Percentiles rank a stretch among this genome's conserved stretches.
These are phyloP conservation scores for Pseudogymnoascus sp. DNA, from an alignment of 2,329 filamentous ascomycete species.

Conservation along the genomic window DNA sequence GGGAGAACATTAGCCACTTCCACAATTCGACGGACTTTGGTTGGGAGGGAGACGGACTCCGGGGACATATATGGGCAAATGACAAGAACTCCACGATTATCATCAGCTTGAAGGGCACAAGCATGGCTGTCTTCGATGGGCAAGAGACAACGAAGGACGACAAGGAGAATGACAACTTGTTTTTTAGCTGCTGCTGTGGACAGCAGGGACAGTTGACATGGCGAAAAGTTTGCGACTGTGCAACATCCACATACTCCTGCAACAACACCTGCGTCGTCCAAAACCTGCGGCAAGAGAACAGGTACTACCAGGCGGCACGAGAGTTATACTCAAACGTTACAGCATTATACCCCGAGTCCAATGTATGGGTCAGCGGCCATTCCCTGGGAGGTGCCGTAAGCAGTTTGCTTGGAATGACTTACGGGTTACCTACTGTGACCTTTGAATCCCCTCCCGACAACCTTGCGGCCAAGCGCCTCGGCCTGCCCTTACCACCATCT, in stretches of 20 bases:
- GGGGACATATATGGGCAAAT: conserved; percentile 88
- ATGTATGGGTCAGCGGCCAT: conserved; percentile 86
- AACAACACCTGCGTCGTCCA: conserved; percentile 82
- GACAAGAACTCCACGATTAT: conserved; percentile 78
- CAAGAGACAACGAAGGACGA: conserved; percentile 94
- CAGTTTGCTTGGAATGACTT: conserved; percentile 83
- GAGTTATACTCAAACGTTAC: conserved; percentile 92
- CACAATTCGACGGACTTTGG: conserved; percentile 85
- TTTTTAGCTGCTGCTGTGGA: conserved; percentile 95
- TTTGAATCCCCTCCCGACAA: conserved; percentile 92
- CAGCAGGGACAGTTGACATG: conserved; percentile 87
- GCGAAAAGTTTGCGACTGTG: conserved; percentile 89
- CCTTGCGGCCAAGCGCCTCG: conserved; percentile 73
- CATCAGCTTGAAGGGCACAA: conserved; percentile 88
- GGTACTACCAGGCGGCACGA: conserved; percentile 82
- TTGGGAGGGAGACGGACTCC: conserved; percentile 80
- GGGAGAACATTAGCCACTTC: conserved; percentile 70
- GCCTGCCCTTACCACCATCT: conserved; percentile 76
- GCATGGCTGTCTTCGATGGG: conserved; percentile 87
- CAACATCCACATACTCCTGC: conserved; percentile 76
- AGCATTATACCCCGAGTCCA: conserved; percentile 72
- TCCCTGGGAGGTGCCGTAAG: conserved; percentile 85
- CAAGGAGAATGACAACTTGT: conserved; percentile 95
- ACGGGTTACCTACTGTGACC: conserved; percentile 81
- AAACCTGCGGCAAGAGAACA: conserved; percentile 70